Base-by-base conservation (phyloP, 257 asterid genomes). In the Nicotiana attenuata region DNA sequence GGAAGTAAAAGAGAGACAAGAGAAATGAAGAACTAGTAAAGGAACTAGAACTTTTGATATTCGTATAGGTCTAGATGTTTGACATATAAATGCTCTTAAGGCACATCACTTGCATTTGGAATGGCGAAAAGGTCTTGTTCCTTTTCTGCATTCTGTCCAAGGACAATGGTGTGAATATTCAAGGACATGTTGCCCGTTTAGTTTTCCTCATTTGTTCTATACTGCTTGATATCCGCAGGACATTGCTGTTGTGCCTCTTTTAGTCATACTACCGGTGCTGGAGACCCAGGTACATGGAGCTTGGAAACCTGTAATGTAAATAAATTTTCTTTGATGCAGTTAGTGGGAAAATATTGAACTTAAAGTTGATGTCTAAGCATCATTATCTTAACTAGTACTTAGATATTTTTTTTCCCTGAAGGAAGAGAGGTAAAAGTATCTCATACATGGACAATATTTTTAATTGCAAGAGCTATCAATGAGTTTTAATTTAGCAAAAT, bases 161-260 rank as follows among this genome's bases (percentile, higher is more conserved):
- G 61, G 79, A 75, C 22, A 47, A 75, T 50, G 41, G 16, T 50
- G 41, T 81, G 24, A 41, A 35, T 75, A 50, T 22, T 35, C 45
- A 26, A 59, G 63, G 80, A 50, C 10, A 50, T 50, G 80, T 16
- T 75, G 61, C 80, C 41, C 63, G 17, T 15, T 75, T 24, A 50
- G 52, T 9, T 75, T 50, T 75, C 15, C 80, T 75, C 63, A 75
- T 84, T 68, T 81, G 85, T 78, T 84, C 76, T 85, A 71, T 80
- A 61, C 87, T 81, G 86, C 86, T 87, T 89, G 87, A 85, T 88
- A 76, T 88, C 88, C 84, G 88, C 97, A 96, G 98, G 99, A 96
- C 85, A 96, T 96, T 83, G 99, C 98, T 75, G 98, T 96, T 80
- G 99, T 96, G 87, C 98, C 98, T 13, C 98, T 96, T 86, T 90